Evolutionary conservation across 2,329 filamentous ascomycete genomes (phyloP).

Genomic region (Penicillium polonicum): DNA sequence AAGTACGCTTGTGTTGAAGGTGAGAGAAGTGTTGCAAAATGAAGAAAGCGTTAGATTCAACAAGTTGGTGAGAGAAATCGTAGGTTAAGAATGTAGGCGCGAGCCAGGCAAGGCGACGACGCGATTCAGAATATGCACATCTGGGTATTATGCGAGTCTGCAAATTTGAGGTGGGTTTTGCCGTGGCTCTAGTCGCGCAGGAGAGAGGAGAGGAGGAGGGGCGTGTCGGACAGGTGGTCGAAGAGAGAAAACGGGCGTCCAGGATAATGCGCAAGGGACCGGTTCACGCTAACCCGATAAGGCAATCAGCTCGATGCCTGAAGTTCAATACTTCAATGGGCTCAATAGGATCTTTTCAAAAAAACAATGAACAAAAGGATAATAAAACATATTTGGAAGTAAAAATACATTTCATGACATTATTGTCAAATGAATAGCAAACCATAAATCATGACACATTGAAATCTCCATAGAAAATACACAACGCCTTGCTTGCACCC

Average conservation of each 20-base stretch:
- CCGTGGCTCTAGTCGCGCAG: neutral
- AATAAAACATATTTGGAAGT: neutral
- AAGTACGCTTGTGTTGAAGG: neutral
- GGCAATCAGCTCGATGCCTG: constrained; percentile 23
- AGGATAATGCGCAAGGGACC: constrained; percentile 10
- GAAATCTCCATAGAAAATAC: constrained; percentile 59
- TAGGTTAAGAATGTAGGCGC: constrained; percentile 1
- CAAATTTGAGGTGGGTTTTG: neutral
- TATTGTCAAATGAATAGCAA: neutral
- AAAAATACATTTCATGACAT: neutral
- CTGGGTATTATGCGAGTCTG: neutral
- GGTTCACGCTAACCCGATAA: constrained; percentile 26
- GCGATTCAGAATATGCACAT: constrained; percentile 12
- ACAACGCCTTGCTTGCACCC: constrained; percentile 77
- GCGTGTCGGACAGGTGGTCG: neutral
- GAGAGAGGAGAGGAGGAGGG: neutral
- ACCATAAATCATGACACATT: constrained; percentile 33
- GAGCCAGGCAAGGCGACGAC: constrained; percentile 11
- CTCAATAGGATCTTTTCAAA: neutral
- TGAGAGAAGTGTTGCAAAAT: neutral
- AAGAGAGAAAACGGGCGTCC: constrained; percentile 7
- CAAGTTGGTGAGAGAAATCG: constrained; percentile 3
- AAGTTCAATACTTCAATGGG: neutral
- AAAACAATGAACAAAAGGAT: neutral
- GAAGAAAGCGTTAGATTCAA: neutral